These are phyloP conservation scores for Rosa hybrid DNA, from an alignment of 331 rosid genomes.

Conservation along the genomic window DNA sequence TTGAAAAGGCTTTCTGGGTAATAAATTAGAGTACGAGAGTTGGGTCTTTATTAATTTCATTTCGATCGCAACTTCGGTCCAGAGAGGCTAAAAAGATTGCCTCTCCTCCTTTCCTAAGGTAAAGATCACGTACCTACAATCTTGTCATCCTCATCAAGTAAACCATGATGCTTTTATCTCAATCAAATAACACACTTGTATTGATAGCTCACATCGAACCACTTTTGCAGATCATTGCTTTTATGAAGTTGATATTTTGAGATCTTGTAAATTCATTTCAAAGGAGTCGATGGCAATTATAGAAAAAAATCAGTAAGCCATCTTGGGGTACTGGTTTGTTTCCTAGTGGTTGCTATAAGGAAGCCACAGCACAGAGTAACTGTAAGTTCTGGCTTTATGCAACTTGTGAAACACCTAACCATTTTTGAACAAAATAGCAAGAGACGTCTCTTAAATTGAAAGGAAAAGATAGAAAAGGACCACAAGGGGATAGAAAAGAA, in stretches of 20 bases:
- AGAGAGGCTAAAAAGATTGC: too few species aligned
- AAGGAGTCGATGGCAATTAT: neutral
- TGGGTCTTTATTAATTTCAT: too few species aligned
- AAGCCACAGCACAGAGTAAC: slow-evolving; percentile 45
- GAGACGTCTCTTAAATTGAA: slow-evolving; percentile 26
- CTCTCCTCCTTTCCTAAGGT: neutral
- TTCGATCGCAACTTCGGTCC: too few species aligned
- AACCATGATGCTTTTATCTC: neutral
- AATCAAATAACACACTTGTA: neutral
- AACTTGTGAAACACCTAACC: slow-evolving; percentile 52
- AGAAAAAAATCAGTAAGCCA: neutral
- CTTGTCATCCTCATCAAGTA: neutral
- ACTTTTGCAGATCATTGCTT: neutral
- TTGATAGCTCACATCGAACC: neutral
- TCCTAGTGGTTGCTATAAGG: slow-evolving; percentile 47
- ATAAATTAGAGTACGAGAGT: too few species aligned
- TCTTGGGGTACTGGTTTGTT: slow-evolving; percentile 24
- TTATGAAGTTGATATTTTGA: neutral
- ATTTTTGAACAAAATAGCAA: slow-evolving; percentile 41
- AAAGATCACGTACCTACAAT: neutral
- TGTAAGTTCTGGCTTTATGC: slow-evolving; percentile 55
- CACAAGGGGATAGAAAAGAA: slow-evolving; percentile 41
- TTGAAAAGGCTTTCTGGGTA: too few species aligned
- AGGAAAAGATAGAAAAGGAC: slow-evolving; percentile 37
- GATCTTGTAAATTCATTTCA: neutral